Conservation (phyloP, 768 basidiomycete species). For the Kwoniella europaea region DNA sequence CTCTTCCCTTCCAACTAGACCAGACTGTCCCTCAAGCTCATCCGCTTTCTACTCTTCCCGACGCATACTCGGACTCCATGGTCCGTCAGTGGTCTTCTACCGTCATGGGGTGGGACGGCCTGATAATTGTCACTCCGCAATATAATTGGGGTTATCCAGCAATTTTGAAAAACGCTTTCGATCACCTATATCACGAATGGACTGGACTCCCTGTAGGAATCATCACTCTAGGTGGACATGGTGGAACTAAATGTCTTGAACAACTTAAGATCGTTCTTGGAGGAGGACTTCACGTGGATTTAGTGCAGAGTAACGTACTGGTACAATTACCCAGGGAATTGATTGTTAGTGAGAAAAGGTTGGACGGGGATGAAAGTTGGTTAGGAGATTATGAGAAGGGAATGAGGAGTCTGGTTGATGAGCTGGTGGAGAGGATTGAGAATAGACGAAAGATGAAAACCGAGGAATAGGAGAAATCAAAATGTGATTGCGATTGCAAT, state of each 20-base stretch:
- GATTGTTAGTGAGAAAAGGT: constrained; percentile 15
- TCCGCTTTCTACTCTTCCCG: constrained; percentile 2
- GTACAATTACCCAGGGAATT: constrained; percentile 61
- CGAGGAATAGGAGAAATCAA: too few relatives aligned
- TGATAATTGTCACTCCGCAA: constrained; percentile 60
- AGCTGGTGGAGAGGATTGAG: constrained; percentile 8
- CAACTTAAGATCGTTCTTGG: constrained; percentile 54
- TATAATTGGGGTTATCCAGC: constrained; percentile 61
- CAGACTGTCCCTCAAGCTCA: constrained; percentile 19
- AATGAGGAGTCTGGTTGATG: not conserved
- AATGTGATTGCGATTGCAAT: too few relatives aligned
- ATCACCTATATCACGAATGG: constrained; percentile 61
- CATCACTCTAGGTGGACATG: constrained; percentile 58
- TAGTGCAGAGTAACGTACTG: constrained; percentile 64
- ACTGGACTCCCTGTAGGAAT: constrained; percentile 55
- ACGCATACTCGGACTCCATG: constrained; percentile 47
- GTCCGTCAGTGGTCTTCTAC: constrained; percentile 57
- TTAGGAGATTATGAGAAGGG: constrained; percentile 15
- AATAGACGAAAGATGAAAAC: not conserved
- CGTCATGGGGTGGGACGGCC: constrained; percentile 51
- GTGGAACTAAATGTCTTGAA: constrained; percentile 53
- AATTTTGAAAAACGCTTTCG: constrained; percentile 60
- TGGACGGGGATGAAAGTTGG: constrained; percentile 22
- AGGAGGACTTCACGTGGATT: constrained; percentile 48
- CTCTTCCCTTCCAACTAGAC: constrained; percentile 18